phyloP scores from a whole-genome alignment of 148 eudicot genomes.

The Mesembryanthemum crystallinum region DNA sequence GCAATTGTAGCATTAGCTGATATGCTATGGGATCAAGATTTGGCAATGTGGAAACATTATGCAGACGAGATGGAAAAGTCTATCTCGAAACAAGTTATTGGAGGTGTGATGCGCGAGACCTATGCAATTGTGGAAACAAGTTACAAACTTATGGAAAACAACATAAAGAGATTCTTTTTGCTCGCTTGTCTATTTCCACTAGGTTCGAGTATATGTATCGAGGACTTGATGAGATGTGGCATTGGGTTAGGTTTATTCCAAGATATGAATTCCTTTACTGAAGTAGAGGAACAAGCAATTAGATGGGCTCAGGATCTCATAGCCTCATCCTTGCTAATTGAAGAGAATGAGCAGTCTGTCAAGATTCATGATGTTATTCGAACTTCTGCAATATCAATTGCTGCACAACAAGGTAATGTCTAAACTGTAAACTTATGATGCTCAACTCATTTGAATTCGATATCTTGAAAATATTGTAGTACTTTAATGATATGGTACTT shows the following conservation, averaged over 20 bases:
- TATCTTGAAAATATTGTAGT: too few relatives aligned
- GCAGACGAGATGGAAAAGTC: constrained; percentile 15
- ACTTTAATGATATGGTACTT: too few relatives aligned
- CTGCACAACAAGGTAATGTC: background rate
- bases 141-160: background rate
- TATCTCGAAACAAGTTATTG: constrained; percentile 6
- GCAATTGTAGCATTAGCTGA: constrained; percentile 15
- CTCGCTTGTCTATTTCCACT: constrained; percentile 15
- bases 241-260: constrained; percentile 18
- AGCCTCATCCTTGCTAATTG: constrained; percentile 14
- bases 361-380: constrained; percentile 29
- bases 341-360: too few relatives aligned
- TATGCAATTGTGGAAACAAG: background rate
- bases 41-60: constrained; percentile 7
- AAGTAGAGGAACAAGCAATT: constrained; percentile 7
- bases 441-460: too few relatives aligned
- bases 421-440: too few relatives aligned
- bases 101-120: background rate
- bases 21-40: background rate
- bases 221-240: constrained; percentile 12
- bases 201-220: background rate
- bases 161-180: constrained; percentile 10
- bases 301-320: constrained; percentile 20
- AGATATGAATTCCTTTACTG: background rate
- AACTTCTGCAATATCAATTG: constrained; percentile 6